Evolutionary conservation across 257 asterid species (phyloP).

Genomic region (Solanum peruvianum): DNA sequence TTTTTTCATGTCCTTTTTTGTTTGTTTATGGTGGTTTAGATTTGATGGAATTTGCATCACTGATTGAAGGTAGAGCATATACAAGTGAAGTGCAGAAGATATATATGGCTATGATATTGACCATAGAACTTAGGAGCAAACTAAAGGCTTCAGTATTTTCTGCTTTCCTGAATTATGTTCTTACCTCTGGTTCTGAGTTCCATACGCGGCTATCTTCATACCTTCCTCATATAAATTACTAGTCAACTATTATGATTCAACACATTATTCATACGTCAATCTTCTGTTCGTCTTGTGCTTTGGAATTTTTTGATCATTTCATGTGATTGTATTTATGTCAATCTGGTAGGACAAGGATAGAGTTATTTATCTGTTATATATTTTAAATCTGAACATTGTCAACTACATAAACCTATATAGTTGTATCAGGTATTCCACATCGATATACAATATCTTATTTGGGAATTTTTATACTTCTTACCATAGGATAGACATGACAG

Average conservation of each 20-base stretch:
- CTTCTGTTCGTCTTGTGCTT: background rate
- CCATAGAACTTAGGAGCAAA: slow-evolving; percentile 57
- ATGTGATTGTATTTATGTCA: background rate
- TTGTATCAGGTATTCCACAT: background rate
- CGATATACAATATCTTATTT: background rate
- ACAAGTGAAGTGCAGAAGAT: slow-evolving; percentile 60
- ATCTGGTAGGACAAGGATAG: background rate
- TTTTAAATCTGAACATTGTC: background rate
- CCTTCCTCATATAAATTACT: slow-evolving; percentile 34
- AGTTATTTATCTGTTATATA: background rate
- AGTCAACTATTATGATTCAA: background rate
- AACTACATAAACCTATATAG: background rate
- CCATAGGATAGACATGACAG: slow-evolving; percentile 49
- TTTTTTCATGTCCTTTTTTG: background rate
- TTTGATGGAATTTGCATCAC: slow-evolving; percentile 50
- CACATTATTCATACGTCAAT: background rate
- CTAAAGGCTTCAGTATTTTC: slow-evolving; percentile 35
- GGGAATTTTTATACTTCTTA: background rate
- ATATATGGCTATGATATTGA: slow-evolving; percentile 52
- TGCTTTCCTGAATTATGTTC: slow-evolving; percentile 43
- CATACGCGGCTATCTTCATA: slow-evolving; percentile 47
- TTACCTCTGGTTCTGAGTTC: slow-evolving; percentile 55
- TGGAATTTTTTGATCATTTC: background rate
- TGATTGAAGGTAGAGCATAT: slow-evolving; percentile 72
- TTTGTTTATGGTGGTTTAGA: slow-evolving; percentile 5